Evolutionary conservation across 2,329 filamentous ascomycete genomes (phyloP).

Genomic region (Neophaeococcomyces aloes): DNA sequence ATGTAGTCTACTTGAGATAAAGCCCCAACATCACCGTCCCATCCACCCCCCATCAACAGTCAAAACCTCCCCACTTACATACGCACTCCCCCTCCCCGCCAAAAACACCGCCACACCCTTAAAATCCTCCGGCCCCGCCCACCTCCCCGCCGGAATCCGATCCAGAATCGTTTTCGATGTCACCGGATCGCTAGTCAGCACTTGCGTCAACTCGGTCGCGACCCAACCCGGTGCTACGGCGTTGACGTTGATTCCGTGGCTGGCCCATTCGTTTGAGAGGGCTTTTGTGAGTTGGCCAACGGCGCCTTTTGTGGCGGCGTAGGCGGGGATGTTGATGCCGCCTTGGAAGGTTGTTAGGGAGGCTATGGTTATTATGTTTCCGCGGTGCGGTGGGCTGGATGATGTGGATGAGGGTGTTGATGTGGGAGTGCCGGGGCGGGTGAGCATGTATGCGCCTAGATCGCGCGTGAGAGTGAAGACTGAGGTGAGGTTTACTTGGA

Average conservation of each 20-base stretch:
- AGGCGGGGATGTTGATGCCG: slow-evolving; percentile 77
- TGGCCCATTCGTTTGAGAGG: slow-evolving; percentile 75
- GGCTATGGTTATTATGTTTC: slow-evolving; percentile 68
- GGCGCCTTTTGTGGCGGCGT: slow-evolving; percentile 75
- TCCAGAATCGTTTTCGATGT: slow-evolving; percentile 63
- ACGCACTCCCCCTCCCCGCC: slow-evolving; percentile 22
- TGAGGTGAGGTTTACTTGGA: slow-evolving; percentile 76
- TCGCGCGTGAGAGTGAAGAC: slow-evolving; percentile 73
- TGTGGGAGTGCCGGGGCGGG: slow-evolving; percentile 31
- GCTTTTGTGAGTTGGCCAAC: slow-evolving; percentile 77
- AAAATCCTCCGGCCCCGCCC: slow-evolving; percentile 52
- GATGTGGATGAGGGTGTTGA: slow-evolving; percentile 17
- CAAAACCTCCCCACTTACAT: slow-evolving; percentile 40
- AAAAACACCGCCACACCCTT: slow-evolving; percentile 36
- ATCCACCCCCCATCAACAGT: slow-evolving; percentile 25
- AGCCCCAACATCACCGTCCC: slow-evolving; percentile 3
- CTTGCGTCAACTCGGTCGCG: slow-evolving; percentile 87
- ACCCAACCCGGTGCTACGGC: slow-evolving; percentile 85
- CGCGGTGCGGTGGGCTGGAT: slow-evolving; percentile 9
- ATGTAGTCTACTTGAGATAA: too few species aligned
- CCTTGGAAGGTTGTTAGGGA: slow-evolving; percentile 76
- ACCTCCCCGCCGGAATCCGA: slow-evolving; percentile 72
- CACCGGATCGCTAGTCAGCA: slow-evolving; percentile 61
- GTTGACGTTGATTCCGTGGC: slow-evolving; percentile 72
- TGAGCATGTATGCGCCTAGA: slow-evolving; percentile 67